Base-by-base conservation (phyloP, 2,329 filamentous ascomycete species). In the Massarina eburnea region DNA sequence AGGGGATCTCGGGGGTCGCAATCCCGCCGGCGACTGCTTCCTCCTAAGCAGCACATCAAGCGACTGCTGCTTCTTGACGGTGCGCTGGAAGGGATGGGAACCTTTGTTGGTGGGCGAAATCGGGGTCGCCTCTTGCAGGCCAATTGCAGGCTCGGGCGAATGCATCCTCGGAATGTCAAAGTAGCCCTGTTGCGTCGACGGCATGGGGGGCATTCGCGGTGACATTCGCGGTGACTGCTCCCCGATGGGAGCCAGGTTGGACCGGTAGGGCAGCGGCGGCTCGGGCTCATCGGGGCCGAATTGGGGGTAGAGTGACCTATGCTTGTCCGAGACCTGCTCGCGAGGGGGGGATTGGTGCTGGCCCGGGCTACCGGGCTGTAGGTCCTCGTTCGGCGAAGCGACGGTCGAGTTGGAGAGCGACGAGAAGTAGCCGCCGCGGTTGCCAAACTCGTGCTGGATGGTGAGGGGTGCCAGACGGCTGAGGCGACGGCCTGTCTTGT, bases 401-500 rank as follows among this genome's bases (percentile, higher is more conserved):
- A 61, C 83, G 53, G 58, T 60, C 51, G 59, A 69, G 76, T 32
- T 58, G 41, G 85, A 90, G 58, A 86, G 72, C 43, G 86, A 87
- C 32, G 90, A 85, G 66, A 91, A 91, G 71, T 89, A 95, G 15
- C 86, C 88, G 3, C 89, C 88, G 52, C 90, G 82, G 54, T 83
- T 84, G 66, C 71, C 89, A 47, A 96, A 77, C 42, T 92, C 91
- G 59, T 90, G 90, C 49, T 88, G 86, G 29, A 90, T 86, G 17
- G 89, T 89, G 48, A 91, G 76, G 6, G 91, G 90, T 3, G 91
- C 89, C 34, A 97, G 75, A 33, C 92, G 82, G 72, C 91, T 96
- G 72, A 96, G 81, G 46, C 91, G 83, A 54, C 85, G 83, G 39
- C 89, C 91, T 51, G 82, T 81, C 63, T 82, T 84, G 48, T 73